Evolutionary conservation across 352 stramenopile species (phyloP), one percentile per base, ranked within the genome.

Genomic region (Phytopythium sindhum): DNA sequence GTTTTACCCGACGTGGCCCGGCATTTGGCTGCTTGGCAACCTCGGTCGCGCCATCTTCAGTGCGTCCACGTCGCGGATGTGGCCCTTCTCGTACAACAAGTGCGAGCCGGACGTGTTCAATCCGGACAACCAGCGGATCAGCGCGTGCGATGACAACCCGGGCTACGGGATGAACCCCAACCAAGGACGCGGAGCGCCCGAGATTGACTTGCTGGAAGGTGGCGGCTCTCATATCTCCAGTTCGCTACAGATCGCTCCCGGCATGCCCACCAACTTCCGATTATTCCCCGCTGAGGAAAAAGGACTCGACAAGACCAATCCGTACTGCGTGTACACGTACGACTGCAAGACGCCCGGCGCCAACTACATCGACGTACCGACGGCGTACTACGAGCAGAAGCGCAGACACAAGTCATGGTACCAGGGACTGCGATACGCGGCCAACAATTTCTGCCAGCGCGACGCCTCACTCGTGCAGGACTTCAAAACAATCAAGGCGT

Each of bases 11-110:
- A 86, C 77, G 48, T 98, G 93, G 92, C 93, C 95, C 1, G 95
- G 92, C 24, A 88, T 98, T 62, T 98, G 95, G 95, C 77, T 98
- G 62, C 70, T 98, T 50, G 95, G 95, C 15, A 98, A 98, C 79
- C 73, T 98, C 2, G 93, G 91, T 1, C 65, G 93, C 35, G 90
- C 92, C 4, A 97, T 96, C 14, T 98, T 98, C 69, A 91, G 93
- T 19, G 80, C 73, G 0, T 95, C 80, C 0, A 97, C 89, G 1
- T 95, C 95, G 66, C 91, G 93, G 65, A 89, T 98, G 60, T 98
- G 95, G 95, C 95, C 95, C 1, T 98, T 95, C 84, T 97, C 80
- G 57, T 98, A 97, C 72, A 75, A 97, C 63, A 84, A 77, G 41
- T 98, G 95, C 63, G 68, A 98, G 66, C 59, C 73, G 0, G 63